These are phyloP conservation scores for Blastomyces percursus DNA, from an alignment of 2,329 filamentous ascomycete genomes.

Conservation along the genomic window DNA sequence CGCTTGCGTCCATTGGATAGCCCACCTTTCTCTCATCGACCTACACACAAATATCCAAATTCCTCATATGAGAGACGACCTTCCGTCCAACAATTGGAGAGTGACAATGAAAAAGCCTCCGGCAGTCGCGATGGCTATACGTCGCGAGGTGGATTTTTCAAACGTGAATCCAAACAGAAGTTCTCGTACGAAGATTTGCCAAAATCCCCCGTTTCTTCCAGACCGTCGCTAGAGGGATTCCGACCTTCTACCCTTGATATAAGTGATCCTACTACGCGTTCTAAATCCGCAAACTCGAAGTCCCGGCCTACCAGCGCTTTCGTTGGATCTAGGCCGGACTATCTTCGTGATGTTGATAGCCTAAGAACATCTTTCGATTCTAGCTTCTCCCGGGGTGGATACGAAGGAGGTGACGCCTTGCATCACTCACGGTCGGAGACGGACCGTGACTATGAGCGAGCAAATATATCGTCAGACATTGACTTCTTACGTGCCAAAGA, in stretches of 20 bases:
- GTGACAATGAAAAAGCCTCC: slow-evolving; percentile 7
- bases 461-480: slow-evolving; percentile 64
- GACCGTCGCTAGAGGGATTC: slow-evolving; percentile 61
- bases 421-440: slow-evolving; percentile 26
- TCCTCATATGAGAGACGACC: slow-evolving; percentile 36
- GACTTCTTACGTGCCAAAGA: slow-evolving; percentile 74
- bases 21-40: slow-evolving; percentile 23
- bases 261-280: slow-evolving; percentile 46
- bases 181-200: slow-evolving; percentile 39
- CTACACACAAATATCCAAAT: slow-evolving; percentile 47
- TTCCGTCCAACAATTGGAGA: slow-evolving; percentile 39
- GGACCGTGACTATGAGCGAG: slow-evolving; percentile 29
- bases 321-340: slow-evolving; percentile 71
- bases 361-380: slow-evolving; percentile 33
- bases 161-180: slow-evolving; percentile 36
- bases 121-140: slow-evolving; percentile 8
- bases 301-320: slow-evolving; percentile 72
- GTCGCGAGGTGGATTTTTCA: slow-evolving; percentile 1
- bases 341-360: slow-evolving; percentile 64
- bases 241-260: slow-evolving; percentile 52
- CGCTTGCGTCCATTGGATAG: slow-evolving; percentile 28
- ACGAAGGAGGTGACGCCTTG: slow-evolving; percentile 27
- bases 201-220: slow-evolving; percentile 46
- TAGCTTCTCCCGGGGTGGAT: slow-evolving; percentile 21
- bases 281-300: slow-evolving; percentile 55